A percentile compares a stretch with the other conserved stretches of the same genome.
phyloP scores from a whole-genome alignment of 495 filamentous ascomycete species.

The Daldinia concentrica region DNA sequence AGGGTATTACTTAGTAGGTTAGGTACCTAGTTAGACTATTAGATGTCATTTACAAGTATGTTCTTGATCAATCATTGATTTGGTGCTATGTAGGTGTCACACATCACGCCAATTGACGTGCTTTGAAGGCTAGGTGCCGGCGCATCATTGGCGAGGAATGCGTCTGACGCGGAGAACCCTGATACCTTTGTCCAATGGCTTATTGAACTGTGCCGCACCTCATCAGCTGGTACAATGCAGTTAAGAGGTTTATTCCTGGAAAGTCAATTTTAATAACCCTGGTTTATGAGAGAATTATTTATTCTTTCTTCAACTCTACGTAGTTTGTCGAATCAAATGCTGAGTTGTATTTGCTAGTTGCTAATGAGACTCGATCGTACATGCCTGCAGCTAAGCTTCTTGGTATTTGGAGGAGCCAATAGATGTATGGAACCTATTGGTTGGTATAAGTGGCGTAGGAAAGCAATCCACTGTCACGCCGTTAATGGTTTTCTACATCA shows the following conservation, averaged over 20 bases:
- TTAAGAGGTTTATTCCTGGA: neutral
- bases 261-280: no score
- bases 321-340: no score
- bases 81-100: neutral
- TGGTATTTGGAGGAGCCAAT: no score
- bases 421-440: no score
- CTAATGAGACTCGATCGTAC: no score
- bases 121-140: neutral
- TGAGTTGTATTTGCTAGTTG: no score
- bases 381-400: no score
- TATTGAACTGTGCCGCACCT: neutral
- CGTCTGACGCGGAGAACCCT: conserved; percentile 11
- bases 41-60: neutral
- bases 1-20: neutral
- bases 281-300: no score
- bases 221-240: neutral
- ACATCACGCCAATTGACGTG: conserved; percentile 34
- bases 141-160: neutral
- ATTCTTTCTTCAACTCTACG: no score
- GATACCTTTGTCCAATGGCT: neutral
- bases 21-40: neutral
- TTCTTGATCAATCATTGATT: neutral
- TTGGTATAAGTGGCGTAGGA: no score
- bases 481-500: no score
- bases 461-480: no score